These are phyloP conservation scores for Starmerella scarabaei DNA, from an alignment of 805 yeast genomes.

Conservation along the genomic window DNA sequence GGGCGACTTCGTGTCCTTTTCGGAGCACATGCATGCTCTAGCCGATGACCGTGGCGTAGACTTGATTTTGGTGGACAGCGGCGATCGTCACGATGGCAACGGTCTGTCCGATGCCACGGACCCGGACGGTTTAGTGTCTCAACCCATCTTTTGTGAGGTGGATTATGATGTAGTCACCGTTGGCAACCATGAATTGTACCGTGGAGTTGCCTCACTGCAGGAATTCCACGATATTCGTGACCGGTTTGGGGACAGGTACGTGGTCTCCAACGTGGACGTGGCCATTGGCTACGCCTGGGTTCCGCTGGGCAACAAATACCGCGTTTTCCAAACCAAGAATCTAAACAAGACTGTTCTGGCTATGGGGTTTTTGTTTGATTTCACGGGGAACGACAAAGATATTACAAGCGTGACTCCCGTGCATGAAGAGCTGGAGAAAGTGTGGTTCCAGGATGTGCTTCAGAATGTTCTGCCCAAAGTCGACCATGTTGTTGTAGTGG, in stretches of 20 bases:
- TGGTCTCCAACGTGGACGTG: slow-evolving; percentile 33
- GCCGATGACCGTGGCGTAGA: slow-evolving; percentile 43
- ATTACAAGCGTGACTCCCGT: slow-evolving; percentile 54
- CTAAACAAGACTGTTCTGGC: slow-evolving; percentile 42
- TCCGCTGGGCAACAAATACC: slow-evolving; percentile 55
- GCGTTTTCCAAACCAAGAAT: slow-evolving; percentile 49
- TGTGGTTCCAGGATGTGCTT: slow-evolving; percentile 46
- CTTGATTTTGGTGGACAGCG: slow-evolving; percentile 64
- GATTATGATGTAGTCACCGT: slow-evolving; percentile 69
- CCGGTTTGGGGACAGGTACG: slow-evolving; percentile 45
- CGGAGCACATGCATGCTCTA: slow-evolving; percentile 34
- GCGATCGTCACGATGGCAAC: slow-evolving; percentile 89
- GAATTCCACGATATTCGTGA: slow-evolving; percentile 45
- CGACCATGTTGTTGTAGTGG: slow-evolving; percentile 56
- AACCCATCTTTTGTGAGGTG: slow-evolving; percentile 44
- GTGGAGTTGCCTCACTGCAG: slow-evolving; percentile 44
- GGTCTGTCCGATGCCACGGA: slow-evolving; percentile 61
- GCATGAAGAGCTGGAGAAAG: slow-evolving; percentile 36
- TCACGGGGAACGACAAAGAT: slow-evolving; percentile 41
- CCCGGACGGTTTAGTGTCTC: slow-evolving; percentile 53
- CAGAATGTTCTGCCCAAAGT: slow-evolving; percentile 28
- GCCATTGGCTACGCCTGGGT: slow-evolving; percentile 30
- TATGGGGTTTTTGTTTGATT: slow-evolving; percentile 69
- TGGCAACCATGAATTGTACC: slow-evolving; percentile 84
- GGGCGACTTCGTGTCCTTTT: slow-evolving; percentile 82